Evolutionary conservation across 495 filamentous ascomycete genomes (phyloP), one percentile per base, ranked within the genome.

Genomic region (Penicillium macrosclerotiorum): DNA sequence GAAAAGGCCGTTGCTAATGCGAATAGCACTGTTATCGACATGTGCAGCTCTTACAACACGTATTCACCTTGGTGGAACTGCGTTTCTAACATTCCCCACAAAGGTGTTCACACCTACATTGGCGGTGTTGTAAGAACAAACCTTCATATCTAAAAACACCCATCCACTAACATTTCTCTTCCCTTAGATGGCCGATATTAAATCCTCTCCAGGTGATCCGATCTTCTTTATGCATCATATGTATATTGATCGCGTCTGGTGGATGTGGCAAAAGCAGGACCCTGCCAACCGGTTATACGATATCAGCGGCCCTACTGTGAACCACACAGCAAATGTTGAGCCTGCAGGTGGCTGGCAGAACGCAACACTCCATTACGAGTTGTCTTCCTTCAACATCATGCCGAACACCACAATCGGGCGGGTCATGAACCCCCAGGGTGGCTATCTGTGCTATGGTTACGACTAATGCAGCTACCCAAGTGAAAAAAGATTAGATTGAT

Each of bases 211-310:
- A 0, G 47, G 52, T 30, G 77, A 81, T 52, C 75, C 75, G 0
- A 42, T 77, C 5, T 78, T 78, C 60, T 79, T 72, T 51, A 69
- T 79, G 43, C 77, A 79, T 49, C 75, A 79, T 42, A 65, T 65
- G 16, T 61, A 76, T 22, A 52, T 80, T 1, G 77, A 79, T 47
- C 64, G 74, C 0, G 38, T 79, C 4, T 81, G 74, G 76, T 79
- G 72, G 72, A 51, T 66, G 24, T 81, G 77, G 77, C 75, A 79
- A 53, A 66, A 73, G 54, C 49, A 63, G 20, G 62, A 73, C 47
- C 56, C 36, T 9, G 6, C 18, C 8, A 53, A 42, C 37, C 49
- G 57, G n/a, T 37, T 54, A 8, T 52, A 49, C 32, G 47, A 59
- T 31, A 54, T 54, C 37, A 49, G 43, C 18, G 55, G 55, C 16